Evolutionary conservation across 306 rosid species (phyloP).

Genomic region (Astragalus glycyphyllos): DNA sequence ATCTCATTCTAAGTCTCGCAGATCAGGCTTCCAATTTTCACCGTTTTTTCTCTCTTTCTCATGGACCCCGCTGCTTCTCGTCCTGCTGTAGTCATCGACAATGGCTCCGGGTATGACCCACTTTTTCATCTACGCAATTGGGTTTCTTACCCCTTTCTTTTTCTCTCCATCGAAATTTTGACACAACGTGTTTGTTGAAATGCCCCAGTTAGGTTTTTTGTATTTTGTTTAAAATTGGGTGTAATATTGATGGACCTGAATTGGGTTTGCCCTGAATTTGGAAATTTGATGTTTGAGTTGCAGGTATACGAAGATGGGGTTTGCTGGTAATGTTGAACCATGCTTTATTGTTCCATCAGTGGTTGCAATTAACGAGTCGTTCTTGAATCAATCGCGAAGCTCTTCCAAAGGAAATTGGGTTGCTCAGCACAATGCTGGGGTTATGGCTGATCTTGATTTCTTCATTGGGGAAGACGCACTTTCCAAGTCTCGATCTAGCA

Average conservation of each 20-base stretch:
- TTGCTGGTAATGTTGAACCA: slow-evolving; percentile 96
- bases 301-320: slow-evolving; percentile 99
- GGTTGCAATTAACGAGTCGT: slow-evolving; percentile 90
- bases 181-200: slow-evolving; percentile 48
- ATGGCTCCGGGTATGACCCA: slow-evolving; percentile 83
- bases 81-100: slow-evolving; percentile 96
- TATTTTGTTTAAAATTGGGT: slow-evolving; percentile 6
- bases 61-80: slow-evolving; percentile 97
- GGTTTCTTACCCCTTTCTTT: not conserved
- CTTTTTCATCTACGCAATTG: not conserved
- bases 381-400: slow-evolving; percentile 70
- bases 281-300: slow-evolving; percentile 23
- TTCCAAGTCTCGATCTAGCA: slow-evolving; percentile 80
- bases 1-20: slow-evolving; percentile 78
- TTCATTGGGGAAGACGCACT: slow-evolving; percentile 95
- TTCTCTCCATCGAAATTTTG: not conserved
- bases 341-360: slow-evolving; percentile 88
- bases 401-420: slow-evolving; percentile 81
- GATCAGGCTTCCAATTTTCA: slow-evolving; percentile 55
- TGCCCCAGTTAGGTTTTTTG: slow-evolving; percentile 28
- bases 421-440: slow-evolving; percentile 97
- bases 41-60: slow-evolving; percentile 39
- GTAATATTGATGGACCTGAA: not conserved
- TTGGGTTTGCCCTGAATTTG: slow-evolving; percentile 32
- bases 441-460: slow-evolving; percentile 99